These are phyloP conservation scores for Trichophyton schoenleinii DNA, from an alignment of 2,329 filamentous ascomycete species.

Conservation along the genomic window DNA sequence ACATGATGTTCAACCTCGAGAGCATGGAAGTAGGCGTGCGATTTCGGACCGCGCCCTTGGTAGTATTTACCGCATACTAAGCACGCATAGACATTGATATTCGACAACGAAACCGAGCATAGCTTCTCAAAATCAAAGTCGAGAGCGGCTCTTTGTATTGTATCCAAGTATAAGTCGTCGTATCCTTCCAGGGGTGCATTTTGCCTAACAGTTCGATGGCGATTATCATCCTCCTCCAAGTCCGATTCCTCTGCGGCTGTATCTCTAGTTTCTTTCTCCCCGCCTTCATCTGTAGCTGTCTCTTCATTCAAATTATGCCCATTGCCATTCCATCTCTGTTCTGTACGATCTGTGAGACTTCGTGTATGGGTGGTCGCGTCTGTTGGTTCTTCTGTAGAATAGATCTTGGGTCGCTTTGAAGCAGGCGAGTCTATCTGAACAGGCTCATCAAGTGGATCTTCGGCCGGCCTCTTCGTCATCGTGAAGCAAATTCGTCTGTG, in stretches of 20 bases:
- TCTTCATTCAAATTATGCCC: conserved; percentile 26
- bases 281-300: conserved; percentile 53
- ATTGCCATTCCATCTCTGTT: conserved; percentile 25
- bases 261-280: conserved; percentile 43
- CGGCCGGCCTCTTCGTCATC: conserved; percentile 39
- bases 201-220: conserved; percentile 45
- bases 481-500: background rate
- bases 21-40: conserved; percentile 93
- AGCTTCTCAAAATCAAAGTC: conserved; percentile 99
- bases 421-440: conserved; percentile 27
- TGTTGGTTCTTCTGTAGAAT: conserved; percentile 18
- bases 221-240: conserved; percentile 24
- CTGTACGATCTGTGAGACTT: conserved; percentile 11
- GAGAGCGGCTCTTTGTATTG: conserved; percentile 79
- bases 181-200: conserved; percentile 74
- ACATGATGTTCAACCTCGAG: conserved; percentile 93
- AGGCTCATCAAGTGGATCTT: conserved; percentile 29
- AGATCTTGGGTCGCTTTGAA: conserved; percentile 34
- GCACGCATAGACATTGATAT: conserved; percentile 98
- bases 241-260: conserved; percentile 17
- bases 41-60: conserved; percentile 84
- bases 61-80: conserved; percentile 97
- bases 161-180: conserved; percentile 92
- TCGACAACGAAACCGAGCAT: conserved; percentile 87
- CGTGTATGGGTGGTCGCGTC: conserved; percentile 4